Evolutionary conservation across 805 yeast genomes (phyloP), one percentile per base, ranked within the genome.

Genomic region (Teunomyces aglyptinius): DNA sequence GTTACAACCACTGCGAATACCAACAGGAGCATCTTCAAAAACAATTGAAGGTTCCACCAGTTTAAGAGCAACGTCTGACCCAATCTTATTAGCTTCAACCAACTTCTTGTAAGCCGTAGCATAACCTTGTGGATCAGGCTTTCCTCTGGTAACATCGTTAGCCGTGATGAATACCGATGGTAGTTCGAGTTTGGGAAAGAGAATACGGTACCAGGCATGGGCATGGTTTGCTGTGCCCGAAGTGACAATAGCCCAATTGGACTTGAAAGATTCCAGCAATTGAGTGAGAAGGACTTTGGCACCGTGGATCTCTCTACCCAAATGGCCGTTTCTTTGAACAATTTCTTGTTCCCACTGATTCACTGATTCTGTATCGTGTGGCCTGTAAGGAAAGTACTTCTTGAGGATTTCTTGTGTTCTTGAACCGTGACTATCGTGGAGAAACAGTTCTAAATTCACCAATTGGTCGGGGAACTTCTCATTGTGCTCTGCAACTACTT

Each of bases 111-210:
- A 36, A 5, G 39, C 39, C 18, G 26, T 36, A 15, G 39, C 18
- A 36, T 57, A 56, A 4, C 61, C 61, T 31, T 57, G 56, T 6
- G 61, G 61, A 32, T 57, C 45, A 6, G 61, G 61, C 40, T 57
- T 57, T 7, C 61, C 61, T 12, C 29, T 20, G 7, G 42, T 16
- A 8, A 57, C 59, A 40, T 54, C 59, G 36, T 54, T 48, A n/a
- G 59, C 61, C 6, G 61, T 57, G 19, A 57, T 48, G 31, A 57
- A 57, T 16, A 54, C 54, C 31, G 36, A 8, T 2, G 61, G 59
- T 16, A 41, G 43, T 5, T 32, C 40, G 7, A 44, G 20, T 2
- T 28, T n/a, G 5, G 36, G 13, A 19, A 52, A 53, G 18, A 54
- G 20, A 8, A 31, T 46, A 18, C 43, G 48, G 36, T 52, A 53